Evolutionary conservation across 2,329 filamentous ascomycete species (phyloP).

Genomic region (Ophiocordyceps camponoti-floridani): DNA sequence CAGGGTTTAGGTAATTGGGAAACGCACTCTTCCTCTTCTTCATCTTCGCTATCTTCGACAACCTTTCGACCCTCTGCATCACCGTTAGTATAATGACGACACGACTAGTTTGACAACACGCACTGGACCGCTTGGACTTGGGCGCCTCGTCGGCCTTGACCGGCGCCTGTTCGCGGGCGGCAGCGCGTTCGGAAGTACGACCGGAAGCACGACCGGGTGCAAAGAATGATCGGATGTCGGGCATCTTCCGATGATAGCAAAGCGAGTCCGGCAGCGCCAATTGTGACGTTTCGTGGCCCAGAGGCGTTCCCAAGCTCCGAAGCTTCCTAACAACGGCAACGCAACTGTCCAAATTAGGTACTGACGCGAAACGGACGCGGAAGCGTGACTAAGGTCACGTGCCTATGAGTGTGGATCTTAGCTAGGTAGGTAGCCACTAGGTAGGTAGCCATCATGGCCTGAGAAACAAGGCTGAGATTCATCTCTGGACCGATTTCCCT

Average conservation of each 20-base stretch:
- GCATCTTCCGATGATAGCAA: conserved; percentile 33
- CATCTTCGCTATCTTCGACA: conserved; percentile 66
- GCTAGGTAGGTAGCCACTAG: too few relatives aligned
- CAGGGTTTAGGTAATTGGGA: background rate
- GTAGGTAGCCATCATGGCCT: too few relatives aligned
- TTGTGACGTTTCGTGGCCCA: background rate
- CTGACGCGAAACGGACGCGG: background rate
- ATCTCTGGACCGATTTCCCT: conserved; percentile 7
- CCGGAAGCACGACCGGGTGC: conserved; percentile 61
- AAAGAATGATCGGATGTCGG: conserved; percentile 88
- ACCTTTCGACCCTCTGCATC: conserved; percentile 43
- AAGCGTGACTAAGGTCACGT: background rate
- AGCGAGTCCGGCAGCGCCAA: background rate
- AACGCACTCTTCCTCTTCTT: conserved; percentile 26
- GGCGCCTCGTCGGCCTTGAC: conserved; percentile 26
- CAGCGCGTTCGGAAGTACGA: conserved; percentile 49
- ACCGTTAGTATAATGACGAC: conserved; percentile 5
- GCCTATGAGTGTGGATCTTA: too few relatives aligned
- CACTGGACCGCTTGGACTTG: conserved; percentile 28
- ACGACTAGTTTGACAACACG: conserved; percentile 5
- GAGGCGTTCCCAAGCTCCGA: background rate
- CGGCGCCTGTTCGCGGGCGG: conserved; percentile 27
- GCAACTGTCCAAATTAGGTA: background rate
- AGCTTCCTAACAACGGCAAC: background rate
- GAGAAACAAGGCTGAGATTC: conserved; percentile 10